A percentile compares a stretch with the other conserved stretches of the same genome.
Conservation (phyloP, 2,329 filamentous ascomycete genomes). For the Thielaviopsis euricoi region DNA sequence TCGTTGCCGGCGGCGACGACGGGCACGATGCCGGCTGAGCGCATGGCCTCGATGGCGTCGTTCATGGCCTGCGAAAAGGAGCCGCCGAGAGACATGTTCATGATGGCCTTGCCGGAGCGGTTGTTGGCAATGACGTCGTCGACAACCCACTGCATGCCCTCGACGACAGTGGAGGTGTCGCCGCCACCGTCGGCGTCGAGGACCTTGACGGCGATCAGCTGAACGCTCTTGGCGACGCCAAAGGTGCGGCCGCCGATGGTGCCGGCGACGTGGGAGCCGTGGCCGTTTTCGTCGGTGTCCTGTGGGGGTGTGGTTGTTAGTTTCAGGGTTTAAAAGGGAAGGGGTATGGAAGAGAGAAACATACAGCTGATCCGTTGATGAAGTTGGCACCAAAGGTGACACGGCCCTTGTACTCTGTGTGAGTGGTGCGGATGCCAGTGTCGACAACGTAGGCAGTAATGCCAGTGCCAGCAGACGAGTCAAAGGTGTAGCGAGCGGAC, state of each 20-base stretch:
- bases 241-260: conserved; percentile 44
- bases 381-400: conserved; percentile 37
- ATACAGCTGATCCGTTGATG: conserved; percentile 26
- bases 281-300: conserved; percentile 41
- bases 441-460: conserved; percentile 49
- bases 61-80: conserved; percentile 33
- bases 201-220: conserved; percentile 43
- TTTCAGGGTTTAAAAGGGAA: not conserved
- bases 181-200: conserved; percentile 28
- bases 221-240: conserved; percentile 43
- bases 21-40: conserved; percentile 34
- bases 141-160: conserved; percentile 41
- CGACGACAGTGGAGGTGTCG: conserved; percentile 28
- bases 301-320: conserved; percentile 9
- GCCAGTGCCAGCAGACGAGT: conserved; percentile 34
- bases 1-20: conserved; percentile 47
- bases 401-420: conserved; percentile 39
- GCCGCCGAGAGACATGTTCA: conserved; percentile 48
- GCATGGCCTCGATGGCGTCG: conserved; percentile 33
- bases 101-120: conserved; percentile 35
- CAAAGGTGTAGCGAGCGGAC: conserved; percentile 31
- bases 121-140: conserved; percentile 27
- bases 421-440: conserved; percentile 41
- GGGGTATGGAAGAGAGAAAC: conserved; percentile 15
- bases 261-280: conserved; percentile 47